phyloP scores from a whole-genome alignment of 345 rosid species.

The Lumnitzera littorea region DNA sequence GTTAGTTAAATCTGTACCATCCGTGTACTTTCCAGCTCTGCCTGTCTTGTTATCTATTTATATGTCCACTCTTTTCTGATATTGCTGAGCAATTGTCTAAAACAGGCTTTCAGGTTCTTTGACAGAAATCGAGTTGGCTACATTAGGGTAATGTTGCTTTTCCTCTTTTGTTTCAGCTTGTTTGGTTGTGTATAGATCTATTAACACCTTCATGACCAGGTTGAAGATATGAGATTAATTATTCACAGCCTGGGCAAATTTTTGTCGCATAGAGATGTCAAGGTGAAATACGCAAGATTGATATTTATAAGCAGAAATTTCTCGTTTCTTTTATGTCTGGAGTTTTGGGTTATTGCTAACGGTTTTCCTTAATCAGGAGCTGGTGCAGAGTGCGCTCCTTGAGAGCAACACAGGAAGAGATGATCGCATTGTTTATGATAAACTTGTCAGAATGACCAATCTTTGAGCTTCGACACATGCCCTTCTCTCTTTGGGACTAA shows the following conservation, averaged over 20 bases:
- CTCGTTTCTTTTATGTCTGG: neutral
- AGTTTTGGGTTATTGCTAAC: neutral
- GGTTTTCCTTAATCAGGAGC: conserved; percentile 47
- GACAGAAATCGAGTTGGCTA: conserved; percentile 84
- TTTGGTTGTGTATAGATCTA: neutral
- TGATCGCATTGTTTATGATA: conserved; percentile 73
- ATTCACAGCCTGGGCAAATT: conserved; percentile 83
- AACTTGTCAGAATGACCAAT: conserved; percentile 55
- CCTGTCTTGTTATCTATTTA: neutral
- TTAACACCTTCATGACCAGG: conserved; percentile 34
- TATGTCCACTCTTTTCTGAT: neutral
- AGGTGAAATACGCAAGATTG: conserved; percentile 30
- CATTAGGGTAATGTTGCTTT: conserved; percentile 48
- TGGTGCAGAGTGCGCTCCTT: conserved; percentile 78
- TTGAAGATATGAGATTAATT: conserved; percentile 87
- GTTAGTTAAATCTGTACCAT: neutral
- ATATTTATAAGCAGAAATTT: neutral
- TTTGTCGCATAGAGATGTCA: conserved; percentile 78
- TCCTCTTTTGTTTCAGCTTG: neutral
- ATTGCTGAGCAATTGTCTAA: neutral
- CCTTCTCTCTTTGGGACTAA: too few relatives aligned
- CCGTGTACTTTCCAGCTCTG: neutral
- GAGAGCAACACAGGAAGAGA: conserved; percentile 98
- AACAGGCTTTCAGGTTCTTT: conserved; percentile 91
- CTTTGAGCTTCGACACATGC: conserved; percentile 1